Conservation (phyloP, 345 rosid species). For the Lumnitzera racemosa region DNA sequence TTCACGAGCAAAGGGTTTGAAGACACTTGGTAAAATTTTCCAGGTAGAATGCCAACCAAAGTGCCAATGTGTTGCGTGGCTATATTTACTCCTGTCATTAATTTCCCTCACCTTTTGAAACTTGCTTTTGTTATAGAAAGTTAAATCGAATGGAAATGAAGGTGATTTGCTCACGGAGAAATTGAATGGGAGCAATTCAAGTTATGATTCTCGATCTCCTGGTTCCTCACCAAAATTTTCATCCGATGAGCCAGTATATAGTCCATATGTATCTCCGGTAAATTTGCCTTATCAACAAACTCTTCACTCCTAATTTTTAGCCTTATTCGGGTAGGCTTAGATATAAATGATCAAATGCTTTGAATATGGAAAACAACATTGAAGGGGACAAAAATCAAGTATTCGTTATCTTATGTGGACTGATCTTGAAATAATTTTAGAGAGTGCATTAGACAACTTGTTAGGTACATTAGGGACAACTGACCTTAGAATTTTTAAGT, state of each 20-base stretch:
- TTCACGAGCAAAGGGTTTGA: conserved; percentile 86
- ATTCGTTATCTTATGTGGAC: too few species aligned
- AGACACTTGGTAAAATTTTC: conserved; percentile 88
- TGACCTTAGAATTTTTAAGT: too few species aligned
- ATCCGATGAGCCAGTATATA: conserved; percentile 36
- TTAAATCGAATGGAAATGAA: conserved; percentile 57
- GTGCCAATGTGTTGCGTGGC: neutral
- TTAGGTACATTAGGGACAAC: too few species aligned
- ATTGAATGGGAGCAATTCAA: conserved; percentile 45
- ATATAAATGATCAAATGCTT: too few species aligned
- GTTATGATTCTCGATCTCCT: conserved; percentile 26
- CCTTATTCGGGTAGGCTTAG: too few species aligned
- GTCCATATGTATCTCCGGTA: conserved; percentile 52
- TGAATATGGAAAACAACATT: too few species aligned
- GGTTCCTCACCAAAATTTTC: conserved; percentile 38
- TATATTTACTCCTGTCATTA: neutral
- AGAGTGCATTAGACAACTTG: too few species aligned
- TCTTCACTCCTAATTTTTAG: too few species aligned
- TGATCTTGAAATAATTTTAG: too few species aligned
- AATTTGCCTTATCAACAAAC: neutral
- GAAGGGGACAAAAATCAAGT: too few species aligned
- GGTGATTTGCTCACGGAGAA: conserved; percentile 36
- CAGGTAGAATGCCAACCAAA: conserved; percentile 41
- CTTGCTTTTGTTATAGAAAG: conserved; percentile 34
- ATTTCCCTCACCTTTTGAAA: conserved; percentile 3